Base-by-base conservation (phyloP, 164 flowering plant species). In the Kalanchoe fedtschenkoi region DNA sequence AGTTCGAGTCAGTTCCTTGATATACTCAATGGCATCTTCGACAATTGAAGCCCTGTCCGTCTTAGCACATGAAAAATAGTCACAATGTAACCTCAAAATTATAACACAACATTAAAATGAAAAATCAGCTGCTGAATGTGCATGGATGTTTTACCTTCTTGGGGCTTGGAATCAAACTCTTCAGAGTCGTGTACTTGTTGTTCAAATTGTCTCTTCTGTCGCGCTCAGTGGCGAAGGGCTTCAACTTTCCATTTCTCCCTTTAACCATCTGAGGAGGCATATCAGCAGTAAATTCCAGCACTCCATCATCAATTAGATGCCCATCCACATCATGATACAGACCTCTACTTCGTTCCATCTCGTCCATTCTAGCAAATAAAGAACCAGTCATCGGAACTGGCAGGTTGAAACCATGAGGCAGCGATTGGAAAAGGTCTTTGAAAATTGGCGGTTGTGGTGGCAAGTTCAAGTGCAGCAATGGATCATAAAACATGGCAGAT, bases 31-130 rank as follows among this genome's bases (percentile, higher is more conserved):
- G 1, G 97, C 96, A 65, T 95, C 96, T 14, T 76, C 83, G 10
- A 95, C 90, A 0, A 91, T 59, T 5, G 96, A 83, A 11, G 99
- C 99, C 76, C 96, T 83, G 67, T 95, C 97, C 62, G 15, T 53
- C 99, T 89, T 35, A 10, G 0, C 28, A 56, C 26, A 30, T 19
- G 15, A 43, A 64, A 54, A 61, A n/a, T n/a, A n/a, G n/a, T n/a
- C n/a, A n/a, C n/a, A n/a, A n/a, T n/a, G n/a, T n/a, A n/a, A n/a
- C n/a, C n/a, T n/a, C n/a, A n/a, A n/a, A 6, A 38, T 16, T 34
- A n/a, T 15, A 21, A 32, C 6, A 19, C 1, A n/a, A n/a, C n/a
- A n/a, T n/a, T n/a, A n/a, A n/a, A n/a, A n/a, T n/a, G n/a, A n/a
- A n/a, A n/a, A n/a, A n/a, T n/a, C n/a, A n/a, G n/a, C n/a, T n/a